These are phyloP conservation scores for Pyrenula aspistea DNA, from an alignment of 495 filamentous ascomycete species.

Conservation along the genomic window DNA sequence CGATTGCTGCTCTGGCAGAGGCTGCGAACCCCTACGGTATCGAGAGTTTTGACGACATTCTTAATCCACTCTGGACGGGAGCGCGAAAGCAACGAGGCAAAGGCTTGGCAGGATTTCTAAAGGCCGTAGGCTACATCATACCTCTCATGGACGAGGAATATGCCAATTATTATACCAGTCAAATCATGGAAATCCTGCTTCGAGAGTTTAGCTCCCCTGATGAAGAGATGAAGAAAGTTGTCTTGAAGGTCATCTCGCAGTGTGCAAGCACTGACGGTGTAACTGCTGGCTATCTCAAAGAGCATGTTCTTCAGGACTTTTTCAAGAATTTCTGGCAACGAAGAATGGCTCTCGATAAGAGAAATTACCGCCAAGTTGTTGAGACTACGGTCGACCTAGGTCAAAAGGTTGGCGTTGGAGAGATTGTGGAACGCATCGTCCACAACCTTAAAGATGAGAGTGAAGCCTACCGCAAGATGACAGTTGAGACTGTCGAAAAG, in stretches of 20 bases:
- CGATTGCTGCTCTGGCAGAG: constrained; percentile 91
- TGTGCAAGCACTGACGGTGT: constrained; percentile 92
- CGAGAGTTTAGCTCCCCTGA: constrained; percentile 94
- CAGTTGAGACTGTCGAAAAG: constrained; percentile 93
- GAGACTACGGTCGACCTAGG: constrained; percentile 96
- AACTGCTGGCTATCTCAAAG: constrained; percentile 86
- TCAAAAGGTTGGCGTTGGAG: constrained; percentile 90
- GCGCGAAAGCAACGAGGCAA: constrained; percentile 93
- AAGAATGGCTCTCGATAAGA: constrained; percentile 90
- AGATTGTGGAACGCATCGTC: constrained; percentile 88
- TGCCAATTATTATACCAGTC: constrained; percentile 95
- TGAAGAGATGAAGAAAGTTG: constrained; percentile 99
- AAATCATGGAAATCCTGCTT: constrained; percentile 97
- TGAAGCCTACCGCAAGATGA: constrained; percentile 98
- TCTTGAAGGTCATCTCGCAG: constrained; percentile 94
- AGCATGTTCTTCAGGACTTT: constrained; percentile 88
- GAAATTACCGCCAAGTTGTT: constrained; percentile 94
- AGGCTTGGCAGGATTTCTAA: constrained; percentile 88
- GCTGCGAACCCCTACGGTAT: constrained; percentile 98
- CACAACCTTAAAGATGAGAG: constrained; percentile 96
- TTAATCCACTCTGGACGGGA: constrained; percentile 95
- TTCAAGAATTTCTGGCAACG: constrained; percentile 99
- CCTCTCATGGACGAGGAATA: constrained; percentile 99
- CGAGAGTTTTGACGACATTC: constrained; percentile 94
- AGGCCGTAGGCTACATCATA: constrained; percentile 97